phyloP scores from a whole-genome alignment of 23 red algal genomes.

The Gracilaria vermiculophylla region DNA sequence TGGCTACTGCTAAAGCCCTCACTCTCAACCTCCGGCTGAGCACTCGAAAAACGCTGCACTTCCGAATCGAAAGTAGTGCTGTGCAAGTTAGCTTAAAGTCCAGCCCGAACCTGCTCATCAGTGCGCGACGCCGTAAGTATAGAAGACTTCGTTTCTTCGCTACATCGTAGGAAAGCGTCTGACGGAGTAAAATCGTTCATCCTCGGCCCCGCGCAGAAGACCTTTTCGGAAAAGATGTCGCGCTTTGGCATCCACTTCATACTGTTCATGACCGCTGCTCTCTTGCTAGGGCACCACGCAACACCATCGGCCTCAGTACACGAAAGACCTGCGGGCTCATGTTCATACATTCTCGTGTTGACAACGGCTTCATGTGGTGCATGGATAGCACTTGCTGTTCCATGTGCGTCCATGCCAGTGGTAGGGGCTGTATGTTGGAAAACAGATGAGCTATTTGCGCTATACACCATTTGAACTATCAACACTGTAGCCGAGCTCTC shows the following conservation, averaged over 20 bases:
- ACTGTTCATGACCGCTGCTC: background rate
- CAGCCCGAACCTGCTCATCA: background rate
- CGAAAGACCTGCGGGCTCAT: background rate
- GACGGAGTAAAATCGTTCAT: conserved; percentile 1
- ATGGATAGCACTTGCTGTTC: background rate
- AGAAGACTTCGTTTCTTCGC: background rate
- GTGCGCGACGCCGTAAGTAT: background rate
- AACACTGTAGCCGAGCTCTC: background rate
- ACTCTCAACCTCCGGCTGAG: background rate
- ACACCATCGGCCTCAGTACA: background rate
- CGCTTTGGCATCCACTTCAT: background rate
- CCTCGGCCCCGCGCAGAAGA: background rate
- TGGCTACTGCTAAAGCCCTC: background rate
- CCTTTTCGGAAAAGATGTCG: background rate
- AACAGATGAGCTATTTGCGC: too few relatives aligned
- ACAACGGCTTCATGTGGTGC: background rate
- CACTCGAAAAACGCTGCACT: background rate
- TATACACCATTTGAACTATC: too few relatives aligned
- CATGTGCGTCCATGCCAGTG: background rate
- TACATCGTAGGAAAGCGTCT: conserved; percentile 1
- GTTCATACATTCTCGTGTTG: background rate
- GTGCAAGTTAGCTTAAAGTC: background rate
- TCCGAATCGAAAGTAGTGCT: background rate
- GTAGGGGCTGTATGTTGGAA: too few relatives aligned
- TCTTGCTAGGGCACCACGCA: background rate